Evolutionary conservation across 352 stramenopile genomes (phyloP).

Genomic region (Pythium biforme): DNA sequence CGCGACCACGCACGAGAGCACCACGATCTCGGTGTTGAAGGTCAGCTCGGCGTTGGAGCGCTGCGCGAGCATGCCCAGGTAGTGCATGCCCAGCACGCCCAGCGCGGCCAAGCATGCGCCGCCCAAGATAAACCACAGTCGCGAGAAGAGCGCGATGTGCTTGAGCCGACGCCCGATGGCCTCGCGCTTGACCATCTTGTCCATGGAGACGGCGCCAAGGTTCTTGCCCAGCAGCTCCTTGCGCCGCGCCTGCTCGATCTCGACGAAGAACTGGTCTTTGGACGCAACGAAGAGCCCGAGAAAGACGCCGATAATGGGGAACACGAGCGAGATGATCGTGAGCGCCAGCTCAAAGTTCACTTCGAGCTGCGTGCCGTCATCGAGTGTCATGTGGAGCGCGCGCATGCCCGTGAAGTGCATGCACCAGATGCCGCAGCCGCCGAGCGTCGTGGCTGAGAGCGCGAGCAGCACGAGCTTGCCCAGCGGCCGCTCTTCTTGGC

Average conservation of each 20-base stretch:
- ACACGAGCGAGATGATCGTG: conserved; percentile 59
- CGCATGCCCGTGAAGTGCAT: conserved; percentile 81
- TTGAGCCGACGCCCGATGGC: conserved; percentile 9
- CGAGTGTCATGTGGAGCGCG: conserved; percentile 42
- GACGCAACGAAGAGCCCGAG: conserved; percentile 58
- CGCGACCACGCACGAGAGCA: conserved; percentile 50
- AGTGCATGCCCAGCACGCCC: conserved; percentile 71
- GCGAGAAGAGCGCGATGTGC: conserved; percentile 18
- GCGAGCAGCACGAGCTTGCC: conserved; percentile 44
- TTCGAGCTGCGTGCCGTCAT: conserved; percentile 39
- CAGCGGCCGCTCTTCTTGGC: conserved; percentile 31
- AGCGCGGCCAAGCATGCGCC: conserved; percentile 55
- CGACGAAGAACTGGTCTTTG: conserved; percentile 62
- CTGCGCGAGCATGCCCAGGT: conserved; percentile 65
- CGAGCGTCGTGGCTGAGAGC: conserved; percentile 43
- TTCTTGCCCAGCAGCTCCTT: conserved; percentile 38
- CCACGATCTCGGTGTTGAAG: conserved; percentile 39
- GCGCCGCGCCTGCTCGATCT: conserved; percentile 51
- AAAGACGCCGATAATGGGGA: conserved; percentile 52
- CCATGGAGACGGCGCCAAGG: conserved; percentile 40
- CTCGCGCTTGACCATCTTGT: conserved; percentile 31
- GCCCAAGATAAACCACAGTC: conserved; percentile 41
- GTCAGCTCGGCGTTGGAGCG: conserved; percentile 45
- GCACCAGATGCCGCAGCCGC: conserved; percentile 67
- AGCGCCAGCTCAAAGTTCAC: conserved; percentile 54